phyloP scores from a whole-genome alignment of 108 stramenopile species.

The Craspedostauros australis region DNA sequence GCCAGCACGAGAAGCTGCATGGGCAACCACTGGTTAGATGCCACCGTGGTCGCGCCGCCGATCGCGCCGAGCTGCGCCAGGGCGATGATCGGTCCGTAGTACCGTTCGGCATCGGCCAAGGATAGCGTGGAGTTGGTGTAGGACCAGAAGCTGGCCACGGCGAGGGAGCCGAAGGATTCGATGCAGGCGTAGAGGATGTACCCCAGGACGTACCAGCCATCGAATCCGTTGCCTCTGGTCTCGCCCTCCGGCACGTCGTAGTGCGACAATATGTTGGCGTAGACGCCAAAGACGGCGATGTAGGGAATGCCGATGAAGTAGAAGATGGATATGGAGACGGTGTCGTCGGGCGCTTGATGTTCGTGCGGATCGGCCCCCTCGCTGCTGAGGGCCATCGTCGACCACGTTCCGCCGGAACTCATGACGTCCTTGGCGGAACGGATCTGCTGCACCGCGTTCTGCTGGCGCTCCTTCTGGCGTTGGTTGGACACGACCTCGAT shows the following conservation, averaged over 20 bases:
- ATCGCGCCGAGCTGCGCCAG: conserved; percentile 92
- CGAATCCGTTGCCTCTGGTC: conserved; percentile 3
- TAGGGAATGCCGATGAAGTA: conserved; percentile 62
- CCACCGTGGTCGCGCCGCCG: conserved; percentile 72
- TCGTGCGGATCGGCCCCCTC: not conserved
- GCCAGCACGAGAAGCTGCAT: conserved; percentile 32
- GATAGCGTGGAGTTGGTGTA: conserved; percentile 88
- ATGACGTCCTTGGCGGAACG: conserved; percentile 21
- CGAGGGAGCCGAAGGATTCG: conserved; percentile 92
- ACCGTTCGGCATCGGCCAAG: conserved; percentile 79
- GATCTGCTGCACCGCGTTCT: conserved; percentile 8
- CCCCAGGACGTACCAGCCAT: conserved; percentile 64
- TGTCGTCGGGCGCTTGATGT: conserved; percentile 18
- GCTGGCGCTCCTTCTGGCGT: conserved; percentile 20
- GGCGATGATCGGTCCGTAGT: conserved; percentile 92
- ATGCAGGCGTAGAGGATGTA: conserved; percentile 84
- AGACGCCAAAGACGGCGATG: conserved; percentile 40
- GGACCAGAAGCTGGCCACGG: conserved; percentile 93
- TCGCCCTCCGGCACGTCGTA: too few species aligned
- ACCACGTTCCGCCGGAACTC: conserved; percentile 41
- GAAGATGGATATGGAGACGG: conserved; percentile 48
- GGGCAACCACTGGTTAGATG: conserved; percentile 21
- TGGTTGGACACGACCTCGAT: conserved; percentile 54
- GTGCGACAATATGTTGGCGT: too few species aligned
- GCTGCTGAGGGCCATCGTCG: conserved; percentile 15